Evolutionary conservation across 768 basidiomycete species (phyloP), one percentile per base, ranked within the genome.

Genomic region (Agaricus subrufescens): DNA sequence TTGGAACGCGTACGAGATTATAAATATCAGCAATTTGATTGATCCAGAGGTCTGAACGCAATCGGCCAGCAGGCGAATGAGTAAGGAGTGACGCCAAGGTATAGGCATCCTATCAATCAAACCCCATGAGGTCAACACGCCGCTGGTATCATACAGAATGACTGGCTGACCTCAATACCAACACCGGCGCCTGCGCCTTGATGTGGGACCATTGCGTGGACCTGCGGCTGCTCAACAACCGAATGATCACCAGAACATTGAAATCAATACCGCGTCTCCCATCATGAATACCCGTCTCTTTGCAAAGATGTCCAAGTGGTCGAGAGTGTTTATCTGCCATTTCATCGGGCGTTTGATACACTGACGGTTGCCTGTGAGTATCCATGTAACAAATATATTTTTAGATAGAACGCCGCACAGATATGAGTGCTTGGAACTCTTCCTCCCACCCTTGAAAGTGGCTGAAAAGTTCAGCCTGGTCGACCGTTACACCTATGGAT

Each of bases 181-280:
- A 76, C 76, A 4, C 76, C 78, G 3, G 78, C 79, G 14, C 77
- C 78, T 9, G 78, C 74, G 19, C 76, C 79, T 60, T 75, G 73
- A 66, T 76, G 73, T 19, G 79, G 76, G 3, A 67, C 65, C 76
- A 78, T 79, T 4, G 76, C 76, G 60, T 79, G 78, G 3, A 75
- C 75, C 72, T 71, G 15, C 14, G 1, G 27, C 9, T 25, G 38
- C 23, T 19, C 38, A 40, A 7, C 26, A 11, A 34, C 29, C 7
- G 9, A 47, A 26, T 14, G 26, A 27, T 8, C 15, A 29, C n/a
- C 12, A 25, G 10, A 14, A 26, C 6, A n/a, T 25, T 11, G 5
- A 11, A 46, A 45, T 14, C 42, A 60, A 29, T 59, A 67, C 66
- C 11, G 66, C 59, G 48, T 67, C 66, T 15, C 66, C 66, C 11